A percentile compares a stretch with the other conserved stretches of the same genome.
Evolutionary conservation across 2,329 filamentous ascomycete species (phyloP).

Genomic region (Aureobasidium musti): DNA sequence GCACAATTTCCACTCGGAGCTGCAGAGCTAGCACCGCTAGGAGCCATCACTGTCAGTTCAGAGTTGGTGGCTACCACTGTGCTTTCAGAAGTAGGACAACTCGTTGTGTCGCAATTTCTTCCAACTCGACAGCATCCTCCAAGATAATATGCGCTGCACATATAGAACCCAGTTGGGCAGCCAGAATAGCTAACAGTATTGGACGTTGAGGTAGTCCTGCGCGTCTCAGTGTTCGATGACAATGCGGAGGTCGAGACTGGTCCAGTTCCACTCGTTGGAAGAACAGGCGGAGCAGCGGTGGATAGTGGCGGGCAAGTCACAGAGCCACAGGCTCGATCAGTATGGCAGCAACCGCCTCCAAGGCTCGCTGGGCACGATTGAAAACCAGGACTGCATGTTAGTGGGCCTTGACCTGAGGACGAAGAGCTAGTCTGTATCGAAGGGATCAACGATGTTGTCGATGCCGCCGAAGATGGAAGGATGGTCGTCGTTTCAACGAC

Average conservation of each 20-base stretch:
- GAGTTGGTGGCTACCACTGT: constrained; percentile 66
- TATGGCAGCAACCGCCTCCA: constrained; percentile 54
- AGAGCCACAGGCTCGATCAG: constrained; percentile 48
- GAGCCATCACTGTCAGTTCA: constrained; percentile 66
- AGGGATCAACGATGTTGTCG: not conserved
- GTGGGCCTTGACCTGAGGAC: constrained; percentile 24
- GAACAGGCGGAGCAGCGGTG: constrained; percentile 36
- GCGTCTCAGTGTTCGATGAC: constrained; percentile 30
- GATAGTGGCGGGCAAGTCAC: constrained; percentile 16
- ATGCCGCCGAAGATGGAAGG: constrained; percentile 14
- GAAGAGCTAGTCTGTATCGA: constrained; percentile 26
- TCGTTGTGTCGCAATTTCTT: constrained; percentile 77
- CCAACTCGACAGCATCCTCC: constrained; percentile 89
- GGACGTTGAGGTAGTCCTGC: constrained; percentile 22
- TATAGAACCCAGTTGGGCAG: constrained; percentile 91
- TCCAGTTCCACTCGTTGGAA: constrained; percentile 47
- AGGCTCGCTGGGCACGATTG: constrained; percentile 50
- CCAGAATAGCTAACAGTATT: constrained; percentile 39
- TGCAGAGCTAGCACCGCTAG: constrained; percentile 24
- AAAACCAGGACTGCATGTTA: constrained; percentile 49
- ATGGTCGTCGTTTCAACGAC: constrained; percentile 30
- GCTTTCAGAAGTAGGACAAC: constrained; percentile 65
- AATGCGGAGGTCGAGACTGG: constrained; percentile 38
- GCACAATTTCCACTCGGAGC: constrained; percentile 60
- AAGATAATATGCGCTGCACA: constrained; percentile 76